Evolutionary conservation across 192 early-diverging fungal species (phyloP).

Genomic region (Bifiguratus adelaidae): DNA sequence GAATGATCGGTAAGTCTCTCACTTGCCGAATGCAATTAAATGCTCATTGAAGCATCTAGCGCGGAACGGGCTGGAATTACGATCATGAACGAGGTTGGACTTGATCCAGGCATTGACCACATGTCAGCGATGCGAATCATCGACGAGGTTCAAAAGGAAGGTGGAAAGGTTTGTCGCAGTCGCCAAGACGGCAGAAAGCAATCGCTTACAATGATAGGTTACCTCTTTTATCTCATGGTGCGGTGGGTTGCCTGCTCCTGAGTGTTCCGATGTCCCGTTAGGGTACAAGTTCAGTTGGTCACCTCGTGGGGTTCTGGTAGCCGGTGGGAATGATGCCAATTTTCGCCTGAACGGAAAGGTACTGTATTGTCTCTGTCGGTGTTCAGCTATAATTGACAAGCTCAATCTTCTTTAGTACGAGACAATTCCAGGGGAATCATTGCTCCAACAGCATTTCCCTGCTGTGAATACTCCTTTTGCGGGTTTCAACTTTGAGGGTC

Average conservation of each 20-base stretch:
- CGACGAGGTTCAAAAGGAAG: conserved; percentile 67
- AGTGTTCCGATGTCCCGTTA: conserved; percentile 81
- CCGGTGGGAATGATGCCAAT: conserved; percentile 73
- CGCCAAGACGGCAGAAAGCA: background rate
- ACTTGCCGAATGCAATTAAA: background rate
- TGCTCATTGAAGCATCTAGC: conserved; percentile 5
- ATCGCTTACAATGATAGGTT: conserved; percentile 9
- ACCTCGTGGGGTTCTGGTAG: conserved; percentile 83
- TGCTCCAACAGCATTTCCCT: conserved; percentile 62
- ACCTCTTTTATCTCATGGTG: conserved; percentile 93
- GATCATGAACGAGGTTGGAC: conserved; percentile 94
- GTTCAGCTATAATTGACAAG: too few relatives aligned
- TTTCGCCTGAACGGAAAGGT: conserved; percentile 70
- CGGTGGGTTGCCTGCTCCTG: conserved; percentile 89
- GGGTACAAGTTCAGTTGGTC: conserved; percentile 97
- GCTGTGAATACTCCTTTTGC: conserved; percentile 63
- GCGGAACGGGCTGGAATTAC: conserved; percentile 77
- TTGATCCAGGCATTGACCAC: conserved; percentile 98
- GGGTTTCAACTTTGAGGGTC: conserved; percentile 87
- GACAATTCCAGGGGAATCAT: conserved; percentile 49
- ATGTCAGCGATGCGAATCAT: conserved; percentile 94
- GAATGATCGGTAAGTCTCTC: conserved; percentile 41
- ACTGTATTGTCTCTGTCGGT: background rate
- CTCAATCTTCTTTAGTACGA: conserved; percentile 26
- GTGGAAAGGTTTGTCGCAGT: conserved; percentile 32